Evolutionary conservation across 495 filamentous ascomycete species (phyloP), one percentile per base, ranked within the genome.

Genomic region (Immersiella caudata): DNA sequence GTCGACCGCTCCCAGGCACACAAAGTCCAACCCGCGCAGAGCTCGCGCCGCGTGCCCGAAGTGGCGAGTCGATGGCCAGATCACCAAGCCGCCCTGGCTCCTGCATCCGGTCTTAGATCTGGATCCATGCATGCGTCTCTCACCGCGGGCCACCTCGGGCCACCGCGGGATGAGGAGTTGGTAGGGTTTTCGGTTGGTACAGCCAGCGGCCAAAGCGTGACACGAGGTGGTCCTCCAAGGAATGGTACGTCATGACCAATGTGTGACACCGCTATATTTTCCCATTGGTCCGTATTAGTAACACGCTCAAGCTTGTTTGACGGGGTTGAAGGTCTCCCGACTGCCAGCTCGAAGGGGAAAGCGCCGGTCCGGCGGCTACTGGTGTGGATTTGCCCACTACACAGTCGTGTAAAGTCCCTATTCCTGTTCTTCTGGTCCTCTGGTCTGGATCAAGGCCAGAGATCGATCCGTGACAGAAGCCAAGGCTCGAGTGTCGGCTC

Each of bases 191-290:
- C 25, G 18, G 24, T 49, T 21, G 24, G 27, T 50, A 50, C 6
- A 7, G 21, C 16, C 51, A 58, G 52, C 49, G 51, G 51, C 36
- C 52, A 58, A 50, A 20, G 36, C 16, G 33, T 12, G 14, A 46
- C 63, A 65, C 33, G 21, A 21, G 51, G n/a, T 40, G 63, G 51
- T 22, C 26, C 56, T 26, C 21, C 63, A 11, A 33, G 63, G 12
- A 65, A 21, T 55, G 62, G 36, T 36, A 62, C 60, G 14, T 36
- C 60, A 62, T 64, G 62, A 55, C 51, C 62, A 64, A 58, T 57
- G 63, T 40, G 52, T 65, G 65, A 71, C 70, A 71, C 67, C 33
- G 54, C 46, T 60, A 50, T 70, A 67, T 65, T 73, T 63, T 73
- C 73, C 73, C 35, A 75, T 75, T 75, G 73, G 60, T 50, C 21